Base-by-base conservation (phyloP, 495 filamentous ascomycete species). In the Hypoxylon rickii region DNA sequence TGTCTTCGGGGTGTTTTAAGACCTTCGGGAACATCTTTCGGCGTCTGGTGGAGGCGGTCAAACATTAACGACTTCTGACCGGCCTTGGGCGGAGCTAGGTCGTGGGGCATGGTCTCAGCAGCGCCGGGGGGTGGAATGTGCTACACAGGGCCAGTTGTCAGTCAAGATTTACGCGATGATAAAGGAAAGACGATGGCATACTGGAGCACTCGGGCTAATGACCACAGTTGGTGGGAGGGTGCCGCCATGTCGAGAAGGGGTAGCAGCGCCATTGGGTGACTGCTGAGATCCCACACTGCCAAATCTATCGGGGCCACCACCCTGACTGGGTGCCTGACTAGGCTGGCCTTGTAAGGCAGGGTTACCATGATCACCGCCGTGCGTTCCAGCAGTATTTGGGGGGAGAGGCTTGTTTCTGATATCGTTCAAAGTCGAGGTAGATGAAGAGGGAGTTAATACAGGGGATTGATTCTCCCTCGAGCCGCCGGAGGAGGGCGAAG, bases 31-130 rank as follows among this genome's bases (percentile, higher is more conserved):
- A 96, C 86, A 65, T 97, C 94, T 66, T 96, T 97, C 11, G 95
- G 95, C 0, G 90, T 92, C 44, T 92, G 87, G 63, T 96, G 90
- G 38, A 97, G 82, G 39, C 92, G 85, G 70, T 97, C 90, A 72
- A 93, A 96, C 60, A 96, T 84, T 62, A 90, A 70, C 3, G 90
- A 92, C 73, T 97, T 98, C 62, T 85, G 81, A 18, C 89, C 89
- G 33, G 84, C 83, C 68, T 95, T 90, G 1, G 94, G 94, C 22
- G 95, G 94, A 21, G 91, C 92, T 48, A 99, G 88, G 69, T 99
- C 94, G 61, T 92, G 90, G 31, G 95, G 94, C 95, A 99, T 97
- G 1, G 93, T 96, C 76, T 99, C 94, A 39, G 92, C 85, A 37
- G 92, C 89, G 54, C 94, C 94, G 42, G 95, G 95, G 45, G 90